Evolutionary conservation across 768 basidiomycete species (phyloP), one percentile per base, ranked within the genome.

Genomic region (Russula sp.): DNA sequence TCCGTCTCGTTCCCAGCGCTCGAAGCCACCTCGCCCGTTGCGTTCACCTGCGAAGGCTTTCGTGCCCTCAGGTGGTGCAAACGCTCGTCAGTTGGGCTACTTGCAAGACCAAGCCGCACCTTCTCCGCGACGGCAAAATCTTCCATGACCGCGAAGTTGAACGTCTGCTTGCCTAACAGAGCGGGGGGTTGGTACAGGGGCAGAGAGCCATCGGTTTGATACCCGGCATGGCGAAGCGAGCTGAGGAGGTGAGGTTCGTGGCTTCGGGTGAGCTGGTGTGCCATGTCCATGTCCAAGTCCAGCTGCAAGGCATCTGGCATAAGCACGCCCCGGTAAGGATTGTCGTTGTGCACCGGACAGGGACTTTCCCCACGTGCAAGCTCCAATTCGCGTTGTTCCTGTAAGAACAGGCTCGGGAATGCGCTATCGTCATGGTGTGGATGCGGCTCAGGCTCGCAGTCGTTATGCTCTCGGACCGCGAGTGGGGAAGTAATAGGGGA

Each of bases 111-210:
- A 0, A 91, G 75, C 48, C 74, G 76, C 34, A 79, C 74, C 68
- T 88, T 88, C 73, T 95, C 93, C 18, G 78, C 80, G 0, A 75
- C 72, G 0, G 89, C 89, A 72, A 87, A 96, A 6, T 81, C 79
- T 71, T 97, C 94, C 80, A 97, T 86, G 0, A 74, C 77, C 0
- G 73, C 66, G 71, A 93, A 96, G 71, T 94, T 84, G 71, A 91
- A 94, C 31, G 78, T 74, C 31, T 82, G 80, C 9, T 78, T 80
- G 5, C 71, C 70, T n/a, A 58, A 45, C 18, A 69, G 61, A 27
- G 64, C 75, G 63, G 83, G 82, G 3, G 83, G 79, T 64, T 89
- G 90, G 68, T 91, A 92, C 45, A 83, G 84, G 0, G 88, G 88
- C 22, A 89, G 77, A 6, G 81, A 81, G 54, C 76, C 81, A 64